Evolutionary conservation across 495 filamentous ascomycete genomes (phyloP), one percentile per base, ranked within the genome.

Genomic region (Aspergillus campestris): DNA sequence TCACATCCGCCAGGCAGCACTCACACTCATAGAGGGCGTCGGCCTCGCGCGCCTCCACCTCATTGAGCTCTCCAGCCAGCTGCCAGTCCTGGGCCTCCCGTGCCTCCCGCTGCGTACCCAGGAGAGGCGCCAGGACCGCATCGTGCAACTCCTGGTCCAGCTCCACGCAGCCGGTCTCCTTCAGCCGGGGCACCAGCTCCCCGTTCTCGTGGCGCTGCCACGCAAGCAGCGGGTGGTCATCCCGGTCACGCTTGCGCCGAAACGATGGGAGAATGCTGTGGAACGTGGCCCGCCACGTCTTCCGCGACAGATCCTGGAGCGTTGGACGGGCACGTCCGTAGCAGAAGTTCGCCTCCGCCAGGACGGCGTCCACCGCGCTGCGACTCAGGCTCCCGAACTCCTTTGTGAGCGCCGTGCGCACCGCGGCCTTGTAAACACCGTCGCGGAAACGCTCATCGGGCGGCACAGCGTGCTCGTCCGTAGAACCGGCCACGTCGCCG

Each of bases 321-420:
- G 78, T 86, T 32, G 79, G 78, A 30, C 89, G 75, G 3, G 87
- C 82, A n/a, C 80, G 77, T 4, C 79, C 73, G 56, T 97, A 97
- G 29, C 82, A 88, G 61, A 84, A 86, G 59, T 98, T 98, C 53
- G 77, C 77, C 60, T 98, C 92, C 15, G 90, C 91, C 38, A 98
- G 73, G 2, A 98, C 89, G 7, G 83, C 90, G 34, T 86, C 81
- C 52, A 97, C 82, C 3, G 87, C 80, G 36, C 87, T 90, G 43
- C 76, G 79, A 31, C 83, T 83, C 9, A 97, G 67, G 14, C 77
- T 79, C 50, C 80, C 86, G 70, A 95, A 98, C 59, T 98, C 92
- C 37, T 87, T 84, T 55, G 63, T 67, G 47, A 86, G 61, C 8
- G 66, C 58, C 29, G 56, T 51, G 58, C 79, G 82, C 8, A 85